Evolutionary conservation across 352 stramenopile genomes (phyloP).

Genomic region (Pythium utonaiense): DNA sequence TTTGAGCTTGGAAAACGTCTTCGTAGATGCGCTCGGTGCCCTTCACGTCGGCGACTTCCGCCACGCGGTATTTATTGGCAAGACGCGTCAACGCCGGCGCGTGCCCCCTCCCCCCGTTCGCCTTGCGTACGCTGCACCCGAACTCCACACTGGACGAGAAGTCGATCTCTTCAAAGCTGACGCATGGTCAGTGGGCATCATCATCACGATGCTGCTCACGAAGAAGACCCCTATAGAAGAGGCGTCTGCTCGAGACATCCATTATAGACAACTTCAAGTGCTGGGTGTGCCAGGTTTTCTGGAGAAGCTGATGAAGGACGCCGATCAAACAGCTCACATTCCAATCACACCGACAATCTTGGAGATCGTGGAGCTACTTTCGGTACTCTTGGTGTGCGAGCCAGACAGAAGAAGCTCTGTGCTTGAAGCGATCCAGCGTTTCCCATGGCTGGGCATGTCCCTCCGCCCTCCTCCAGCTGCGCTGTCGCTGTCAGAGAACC

Average conservation of each 20-base stretch:
- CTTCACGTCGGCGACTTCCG: slow-evolving; percentile 22
- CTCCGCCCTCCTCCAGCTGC: not conserved
- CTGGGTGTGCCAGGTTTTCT: slow-evolving; percentile 20
- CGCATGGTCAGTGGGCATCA: slow-evolving; percentile 30
- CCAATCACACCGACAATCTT: not conserved
- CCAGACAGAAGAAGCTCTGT: slow-evolving; percentile 12
- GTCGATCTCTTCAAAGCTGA: slow-evolving; percentile 28
- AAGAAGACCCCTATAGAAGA: slow-evolving; percentile 12
- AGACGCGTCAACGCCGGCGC: not conserved
- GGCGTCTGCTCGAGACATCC: slow-evolving; percentile 7
- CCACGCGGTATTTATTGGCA: slow-evolving; percentile 11
- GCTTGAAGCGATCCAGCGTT: not conserved
- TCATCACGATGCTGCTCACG: slow-evolving; percentile 26
- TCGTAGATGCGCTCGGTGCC: slow-evolving; percentile 9
- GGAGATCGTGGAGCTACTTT: slow-evolving; percentile 12
- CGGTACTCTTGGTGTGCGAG: slow-evolving; percentile 14
- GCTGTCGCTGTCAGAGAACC: no score
- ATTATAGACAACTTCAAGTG: slow-evolving; percentile 19
- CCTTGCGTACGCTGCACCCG: slow-evolving; percentile 17
- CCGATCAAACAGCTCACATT: not conserved
- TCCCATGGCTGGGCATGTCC: slow-evolving; percentile 11
- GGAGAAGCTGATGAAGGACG: slow-evolving; percentile 10
- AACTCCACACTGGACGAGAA: slow-evolving; percentile 17
- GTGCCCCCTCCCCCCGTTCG: slow-evolving; percentile 5
- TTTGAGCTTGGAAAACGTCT: slow-evolving; percentile 25